Conservation (phyloP, 1,139 yeast genomes). For the Candida freyschussii region DNA sequence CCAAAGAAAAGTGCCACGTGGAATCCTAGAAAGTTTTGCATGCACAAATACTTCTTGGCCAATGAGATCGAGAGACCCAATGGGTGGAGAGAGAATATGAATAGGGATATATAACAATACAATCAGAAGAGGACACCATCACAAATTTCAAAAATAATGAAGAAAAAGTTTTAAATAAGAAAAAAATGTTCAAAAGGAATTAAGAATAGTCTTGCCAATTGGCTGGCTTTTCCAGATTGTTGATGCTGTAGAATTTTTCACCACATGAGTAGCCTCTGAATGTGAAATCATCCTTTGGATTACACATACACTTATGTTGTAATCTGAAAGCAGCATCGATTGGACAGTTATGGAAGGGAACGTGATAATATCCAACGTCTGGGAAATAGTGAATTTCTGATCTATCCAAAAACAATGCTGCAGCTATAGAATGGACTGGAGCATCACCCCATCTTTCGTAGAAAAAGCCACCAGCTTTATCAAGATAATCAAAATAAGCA, state of each 20-base stretch:
- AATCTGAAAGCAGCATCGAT: conserved; percentile 50
- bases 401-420: conserved; percentile 61
- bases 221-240: conserved; percentile 59
- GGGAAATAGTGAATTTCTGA: conserved; percentile 72
- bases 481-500: conserved; percentile 67
- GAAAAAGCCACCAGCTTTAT: conserved; percentile 79
- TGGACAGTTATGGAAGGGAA: conserved; percentile 82
- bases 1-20: conserved; percentile 36
- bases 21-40: conserved; percentile 14
- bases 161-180: not conserved
- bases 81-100: conserved; percentile 14
- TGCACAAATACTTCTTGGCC: conserved; percentile 14
- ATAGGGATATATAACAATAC: conserved; percentile 4
- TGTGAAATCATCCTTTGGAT: conserved; percentile 64
- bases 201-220: conserved; percentile 66
- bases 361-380: conserved; percentile 80
- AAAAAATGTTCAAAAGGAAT: conserved; percentile 1
- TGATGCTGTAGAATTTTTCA: conserved; percentile 59
- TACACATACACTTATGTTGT: conserved; percentile 62
- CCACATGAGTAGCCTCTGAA: conserved; percentile 89
- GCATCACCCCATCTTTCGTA: conserved; percentile 98
- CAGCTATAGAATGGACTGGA: conserved; percentile 84
- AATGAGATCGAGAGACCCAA: conserved; percentile 13
- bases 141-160: conserved; percentile 1
- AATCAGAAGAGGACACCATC: not conserved